These are phyloP conservation scores for Fonsecaea pedrosoi DNA, from an alignment of 2,329 filamentous ascomycete genomes.

Conservation along the genomic window DNA sequence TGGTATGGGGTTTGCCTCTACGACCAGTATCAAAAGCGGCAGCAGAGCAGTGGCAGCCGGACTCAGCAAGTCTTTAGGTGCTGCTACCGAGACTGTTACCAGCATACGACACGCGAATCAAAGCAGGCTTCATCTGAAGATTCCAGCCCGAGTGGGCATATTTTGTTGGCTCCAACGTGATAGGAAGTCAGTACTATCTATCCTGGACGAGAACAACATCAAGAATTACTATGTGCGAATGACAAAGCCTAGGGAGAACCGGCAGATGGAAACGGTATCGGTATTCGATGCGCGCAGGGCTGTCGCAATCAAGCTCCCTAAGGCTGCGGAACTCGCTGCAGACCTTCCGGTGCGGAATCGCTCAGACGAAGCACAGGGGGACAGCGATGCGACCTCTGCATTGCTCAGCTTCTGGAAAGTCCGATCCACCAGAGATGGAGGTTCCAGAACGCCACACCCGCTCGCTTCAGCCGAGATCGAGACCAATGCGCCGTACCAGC, in stretches of 20 bases:
- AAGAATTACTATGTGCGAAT: conserved; percentile 40
- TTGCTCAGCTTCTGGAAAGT: conserved; percentile 51
- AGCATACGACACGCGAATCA: conserved; percentile 57
- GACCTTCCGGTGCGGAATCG: not conserved
- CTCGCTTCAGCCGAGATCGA: conserved; percentile 87
- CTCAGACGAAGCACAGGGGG: conserved; percentile 21
- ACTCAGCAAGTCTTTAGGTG: conserved; percentile 58
- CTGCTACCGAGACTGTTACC: conserved; percentile 56
- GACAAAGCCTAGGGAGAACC: conserved; percentile 39
- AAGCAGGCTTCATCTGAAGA: conserved; percentile 54
- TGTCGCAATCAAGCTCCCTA: conserved; percentile 32
- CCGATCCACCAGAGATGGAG: conserved; percentile 50
- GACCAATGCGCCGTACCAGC: conserved; percentile 92
- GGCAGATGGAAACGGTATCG: conserved; percentile 48
- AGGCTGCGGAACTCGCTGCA: conserved; percentile 12
- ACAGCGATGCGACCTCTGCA: conserved; percentile 6
- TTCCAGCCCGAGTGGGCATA: conserved; percentile 51
- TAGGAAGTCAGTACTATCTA: conserved; percentile 49
- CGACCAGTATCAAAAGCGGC: conserved; percentile 54
- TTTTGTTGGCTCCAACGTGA: conserved; percentile 55
- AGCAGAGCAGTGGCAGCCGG: conserved; percentile 58
- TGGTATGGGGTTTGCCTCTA: conserved; percentile 53
- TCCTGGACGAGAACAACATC: conserved; percentile 55
- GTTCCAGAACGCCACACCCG: conserved; percentile 57
- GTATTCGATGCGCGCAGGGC: conserved; percentile 40